Evolutionary conservation across 1,284 basidiomycete species (phyloP), one percentile per base, ranked within the genome.

Genomic region (Cutaneotrichosporon daszewskae): DNA sequence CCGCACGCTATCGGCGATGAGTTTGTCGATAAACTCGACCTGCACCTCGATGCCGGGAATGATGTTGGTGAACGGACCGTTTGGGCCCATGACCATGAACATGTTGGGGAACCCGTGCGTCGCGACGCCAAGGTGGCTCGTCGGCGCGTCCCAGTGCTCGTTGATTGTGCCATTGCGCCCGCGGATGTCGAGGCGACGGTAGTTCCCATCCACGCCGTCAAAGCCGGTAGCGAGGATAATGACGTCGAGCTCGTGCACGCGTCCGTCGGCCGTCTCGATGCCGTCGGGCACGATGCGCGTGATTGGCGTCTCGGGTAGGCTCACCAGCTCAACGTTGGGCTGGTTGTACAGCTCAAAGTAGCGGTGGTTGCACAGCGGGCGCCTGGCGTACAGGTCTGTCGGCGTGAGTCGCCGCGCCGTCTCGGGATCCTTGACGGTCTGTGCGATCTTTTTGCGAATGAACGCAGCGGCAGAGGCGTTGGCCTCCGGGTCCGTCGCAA

Each of bases 341-440:
- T 29, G 47, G 39, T 49, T 49, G 43, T 45, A 49, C 19, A 40
- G 43, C 18, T 49, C 39, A 24, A 41, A 49, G 43, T 49, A 49
- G n/a, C n/a, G n/a, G 35, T 44, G 33, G 31, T 44, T 42, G 35
- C 42, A 45, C 24, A 45, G 35, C 10, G 39, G 42, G 13, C 47
- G 47, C 35, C 43, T 44, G 29, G 47, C 47, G 27, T 38, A 44
- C 20, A 45, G 38, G 6, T 37, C 43, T n/a, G n/a, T n/a, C 10
- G 43, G 42, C 6, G 42, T 49, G 34, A 49, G 47, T 3, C 24
- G 20, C 9, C 25, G 20, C 11, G 47, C 47, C 19, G 41, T 43
- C 27, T 28, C 39, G n/a, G 42, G 42, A n/a, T 49, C 47, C 27
- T 31, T 44, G n/a, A 49, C 47, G 13, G 32, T 37, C 17, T 29